Conservation (phyloP, 345 rosid genomes). For the Fremontodendron californicum region DNA sequence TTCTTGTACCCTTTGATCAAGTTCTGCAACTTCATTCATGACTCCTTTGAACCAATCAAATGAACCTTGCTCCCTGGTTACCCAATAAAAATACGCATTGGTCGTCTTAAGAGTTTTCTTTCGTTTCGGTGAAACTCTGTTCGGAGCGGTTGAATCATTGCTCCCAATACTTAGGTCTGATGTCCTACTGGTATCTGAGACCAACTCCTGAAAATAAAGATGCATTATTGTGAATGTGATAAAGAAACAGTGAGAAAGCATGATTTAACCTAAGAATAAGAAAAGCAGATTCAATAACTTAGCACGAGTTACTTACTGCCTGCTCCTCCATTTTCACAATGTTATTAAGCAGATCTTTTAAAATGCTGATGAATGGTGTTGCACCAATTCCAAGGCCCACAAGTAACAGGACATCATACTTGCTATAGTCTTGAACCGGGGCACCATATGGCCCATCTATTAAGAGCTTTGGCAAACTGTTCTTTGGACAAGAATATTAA, state of each 20-base stretch:
- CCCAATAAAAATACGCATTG: conserved; percentile 99
- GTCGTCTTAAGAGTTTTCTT: conserved; percentile 74
- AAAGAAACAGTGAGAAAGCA: not conserved
- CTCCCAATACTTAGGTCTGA: conserved; percentile 67
- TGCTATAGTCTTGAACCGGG: conserved; percentile 92
- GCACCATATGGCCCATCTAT: conserved; percentile 99
- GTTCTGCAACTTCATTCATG: conserved; percentile 94
- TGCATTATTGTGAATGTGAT: conserved; percentile 2
- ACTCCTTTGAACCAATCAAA: conserved; percentile 99
- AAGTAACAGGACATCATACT: conserved; percentile 82
- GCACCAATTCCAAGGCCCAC: conserved; percentile 99
- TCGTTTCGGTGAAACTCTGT: conserved; percentile 42
- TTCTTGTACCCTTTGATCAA: conserved; percentile 76
- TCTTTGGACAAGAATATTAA: conserved; percentile 10
- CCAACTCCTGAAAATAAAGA: conserved; percentile 56
- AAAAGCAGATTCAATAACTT: not conserved
- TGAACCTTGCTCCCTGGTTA: conserved; percentile 96
- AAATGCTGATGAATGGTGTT: conserved; percentile 95
- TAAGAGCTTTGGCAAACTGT: conserved; percentile 88
- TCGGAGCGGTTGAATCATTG: conserved; percentile 38
- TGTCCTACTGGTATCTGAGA: conserved; percentile 54
- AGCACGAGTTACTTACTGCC: conserved; percentile 51
- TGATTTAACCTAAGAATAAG: not conserved
- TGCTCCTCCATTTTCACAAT: conserved; percentile 85
- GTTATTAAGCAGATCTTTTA: conserved; percentile 92